Evolutionary conservation across 176 grass and related monocot genomes (phyloP), one percentile per base, ranked within the genome.

Genomic region (Eragrostis nindensis): DNA sequence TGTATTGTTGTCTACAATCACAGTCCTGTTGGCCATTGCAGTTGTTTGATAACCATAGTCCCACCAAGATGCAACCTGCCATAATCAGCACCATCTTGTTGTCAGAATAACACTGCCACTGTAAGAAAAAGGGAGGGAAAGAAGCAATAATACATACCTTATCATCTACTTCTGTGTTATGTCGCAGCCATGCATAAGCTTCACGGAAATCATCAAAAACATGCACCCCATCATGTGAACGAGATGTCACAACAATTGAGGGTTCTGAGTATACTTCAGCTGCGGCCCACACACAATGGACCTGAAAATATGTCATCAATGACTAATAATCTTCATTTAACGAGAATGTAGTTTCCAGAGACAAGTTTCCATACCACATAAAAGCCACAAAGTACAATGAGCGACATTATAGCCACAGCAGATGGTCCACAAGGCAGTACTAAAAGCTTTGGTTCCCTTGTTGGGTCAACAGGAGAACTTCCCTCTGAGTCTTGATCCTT

Each of bases 151-250:
- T n/a, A n/a, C 12, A 69, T 83, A 95, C 96, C 92, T 99, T 99
- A 73, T 99, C 96, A 84, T 99, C 96, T 43, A 91, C 96, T 68
- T 99, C 86, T 70, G 96, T 99, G 76, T 99, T 99, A 93, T 99
- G 96, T 69, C 89, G 81, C 57, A 99, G 84, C 96, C 96, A 99
- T 66, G 92, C 92, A 87, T 99, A 99, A 73, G 96, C 96, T 93
- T 99, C 96, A 82, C 96, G 96, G 50, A 99, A 99, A 90, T 99
- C 96, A 88, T 99, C 96, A 88, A 99, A 99, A 68, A 95, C 93
- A 86, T 99, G 90, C 46, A 95, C 77, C 18, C 96, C 96, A 54
- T 99, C 96, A 3, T 16, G 88, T 50, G 96, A 88, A 68, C 86
- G 90, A 86, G 93, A 95, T 86, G 96, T 99, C 84, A 99, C 68